phyloP scores from a whole-genome alignment of 2,329 filamentous ascomycete genomes.

The Stachybotrys chartarum region DNA sequence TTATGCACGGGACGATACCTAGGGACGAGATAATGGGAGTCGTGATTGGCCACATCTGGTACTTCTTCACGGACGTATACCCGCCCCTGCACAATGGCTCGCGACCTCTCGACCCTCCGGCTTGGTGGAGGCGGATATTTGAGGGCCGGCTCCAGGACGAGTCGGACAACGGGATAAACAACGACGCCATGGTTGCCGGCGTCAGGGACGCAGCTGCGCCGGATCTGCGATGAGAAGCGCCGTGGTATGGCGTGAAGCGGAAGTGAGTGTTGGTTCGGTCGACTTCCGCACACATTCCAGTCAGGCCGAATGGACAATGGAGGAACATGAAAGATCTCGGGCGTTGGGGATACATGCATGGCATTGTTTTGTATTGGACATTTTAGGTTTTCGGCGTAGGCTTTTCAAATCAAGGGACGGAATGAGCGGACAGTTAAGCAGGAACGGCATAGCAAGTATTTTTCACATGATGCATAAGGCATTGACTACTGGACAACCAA shows the following conservation, averaged over 20 bases:
- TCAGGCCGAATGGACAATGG: not conserved
- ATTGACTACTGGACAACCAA: too few species aligned
- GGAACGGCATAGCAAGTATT: not conserved
- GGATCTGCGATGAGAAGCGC: constrained; percentile 8
- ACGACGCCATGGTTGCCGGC: constrained; percentile 55
- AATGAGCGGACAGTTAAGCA: not conserved
- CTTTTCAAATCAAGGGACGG: not conserved
- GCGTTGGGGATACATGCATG: not conserved
- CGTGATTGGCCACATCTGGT: constrained; percentile 92
- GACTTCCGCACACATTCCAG: too few species aligned
- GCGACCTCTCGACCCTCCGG: constrained; percentile 79
- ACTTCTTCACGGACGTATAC: constrained; percentile 97
- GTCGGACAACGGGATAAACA: constrained; percentile 48
- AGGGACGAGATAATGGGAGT: constrained; percentile 97
- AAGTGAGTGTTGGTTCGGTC: not conserved
- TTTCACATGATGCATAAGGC: too few species aligned
- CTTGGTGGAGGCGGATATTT: constrained; percentile 84
- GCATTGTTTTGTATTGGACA: not conserved
- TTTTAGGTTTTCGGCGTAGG: not conserved
- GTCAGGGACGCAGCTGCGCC: constrained; percentile 22
- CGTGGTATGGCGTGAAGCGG: not conserved
- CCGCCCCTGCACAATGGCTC: constrained; percentile 81
- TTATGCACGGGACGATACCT: constrained; percentile 83
- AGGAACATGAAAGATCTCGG: not conserved
- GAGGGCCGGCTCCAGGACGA: constrained; percentile 47